A percentile compares a stretch with the other conserved stretches of the same genome.
Evolutionary conservation across 768 basidiomycete genomes (phyloP).

Genomic region (Amanita pseudoporphyria): DNA sequence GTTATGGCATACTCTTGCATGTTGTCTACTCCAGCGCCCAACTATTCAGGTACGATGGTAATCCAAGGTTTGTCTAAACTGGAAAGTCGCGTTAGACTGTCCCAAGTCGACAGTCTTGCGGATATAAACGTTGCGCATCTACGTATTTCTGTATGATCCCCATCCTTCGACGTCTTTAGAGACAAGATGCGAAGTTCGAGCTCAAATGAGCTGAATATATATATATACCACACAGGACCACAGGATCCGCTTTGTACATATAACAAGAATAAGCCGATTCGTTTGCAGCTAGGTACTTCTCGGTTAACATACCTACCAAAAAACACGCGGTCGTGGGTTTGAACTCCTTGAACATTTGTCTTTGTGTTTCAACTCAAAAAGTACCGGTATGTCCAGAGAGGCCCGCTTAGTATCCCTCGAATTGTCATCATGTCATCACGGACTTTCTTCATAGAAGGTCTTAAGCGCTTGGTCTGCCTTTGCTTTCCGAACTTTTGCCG

Average conservation of each 20-base stretch:
- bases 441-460: constrained; percentile 45
- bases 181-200: constrained; percentile 46
- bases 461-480: constrained; percentile 53
- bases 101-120: constrained; percentile 22
- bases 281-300: constrained; percentile 18
- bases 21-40: too few species aligned
- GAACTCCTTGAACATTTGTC: too few species aligned
- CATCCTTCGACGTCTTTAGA: constrained; percentile 46
- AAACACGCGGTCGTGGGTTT: too few species aligned
- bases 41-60: constrained; percentile 46
- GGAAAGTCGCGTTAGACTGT: too few species aligned
- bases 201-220: constrained; percentile 15
- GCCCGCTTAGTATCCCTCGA: neutral
- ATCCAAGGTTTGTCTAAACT: constrained; percentile 27
- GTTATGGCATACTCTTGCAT: too few species aligned
- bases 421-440: neutral
- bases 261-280: constrained; percentile 25
- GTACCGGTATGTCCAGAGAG: constrained; percentile 22
- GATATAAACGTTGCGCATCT: constrained; percentile 32
- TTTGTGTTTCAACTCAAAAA: neutral
- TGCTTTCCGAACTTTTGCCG: constrained; percentile 43
- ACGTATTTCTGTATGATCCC: constrained; percentile 46
- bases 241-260: constrained; percentile 44
- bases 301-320: constrained; percentile 48
- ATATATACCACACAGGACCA: constrained; percentile 1